Percentiles rank a stretch among this genome's conserved stretches.
phyloP scores from a whole-genome alignment of 2,329 filamentous ascomycete species.

The Pseudogymnoascus sp. region DNA sequence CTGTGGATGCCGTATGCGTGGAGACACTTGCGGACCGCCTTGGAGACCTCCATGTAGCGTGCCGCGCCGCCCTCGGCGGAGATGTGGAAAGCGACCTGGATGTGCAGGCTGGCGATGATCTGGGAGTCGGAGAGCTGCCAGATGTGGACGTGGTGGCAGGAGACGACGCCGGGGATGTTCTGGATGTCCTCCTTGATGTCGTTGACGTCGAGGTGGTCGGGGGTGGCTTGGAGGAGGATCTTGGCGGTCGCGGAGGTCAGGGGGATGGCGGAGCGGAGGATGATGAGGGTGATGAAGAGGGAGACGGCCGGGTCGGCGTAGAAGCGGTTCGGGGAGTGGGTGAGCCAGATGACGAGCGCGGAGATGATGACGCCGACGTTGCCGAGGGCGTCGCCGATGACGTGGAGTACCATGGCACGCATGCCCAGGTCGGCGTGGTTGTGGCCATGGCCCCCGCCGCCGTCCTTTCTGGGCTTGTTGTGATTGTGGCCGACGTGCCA shows the following conservation, averaged over 20 bases:
- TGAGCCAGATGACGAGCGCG: constrained; percentile 86
- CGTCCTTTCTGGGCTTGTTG: constrained; percentile 58
- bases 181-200: constrained; percentile 92
- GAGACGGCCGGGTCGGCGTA: constrained; percentile 92
- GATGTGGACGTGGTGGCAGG: constrained; percentile 92
- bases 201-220: constrained; percentile 76
- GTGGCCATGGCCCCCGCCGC: constrained; percentile 61
- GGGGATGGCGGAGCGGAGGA: constrained; percentile 66
- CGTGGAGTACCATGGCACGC: constrained; percentile 71
- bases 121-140: constrained; percentile 97
- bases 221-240: constrained; percentile 89
- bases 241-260: constrained; percentile 73
- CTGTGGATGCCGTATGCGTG: constrained; percentile 96
- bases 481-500: constrained; percentile 71
- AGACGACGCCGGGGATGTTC: constrained; percentile 72
- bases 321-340: constrained; percentile 68
- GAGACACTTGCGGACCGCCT: constrained; percentile 74
- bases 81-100: constrained; percentile 86
- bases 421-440: constrained; percentile 89
- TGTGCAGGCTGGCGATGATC: constrained; percentile 84
- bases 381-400: constrained; percentile 75
- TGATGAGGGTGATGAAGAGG: constrained; percentile 80
- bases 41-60: constrained; percentile 86
- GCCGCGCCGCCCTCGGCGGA: constrained; percentile 62
- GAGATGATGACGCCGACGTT: constrained; percentile 80